A percentile compares a stretch with the other conserved stretches of the same genome.
Evolutionary conservation across 2,329 filamentous ascomycete species (phyloP).

Genomic region (Nectriaceae sp.): DNA sequence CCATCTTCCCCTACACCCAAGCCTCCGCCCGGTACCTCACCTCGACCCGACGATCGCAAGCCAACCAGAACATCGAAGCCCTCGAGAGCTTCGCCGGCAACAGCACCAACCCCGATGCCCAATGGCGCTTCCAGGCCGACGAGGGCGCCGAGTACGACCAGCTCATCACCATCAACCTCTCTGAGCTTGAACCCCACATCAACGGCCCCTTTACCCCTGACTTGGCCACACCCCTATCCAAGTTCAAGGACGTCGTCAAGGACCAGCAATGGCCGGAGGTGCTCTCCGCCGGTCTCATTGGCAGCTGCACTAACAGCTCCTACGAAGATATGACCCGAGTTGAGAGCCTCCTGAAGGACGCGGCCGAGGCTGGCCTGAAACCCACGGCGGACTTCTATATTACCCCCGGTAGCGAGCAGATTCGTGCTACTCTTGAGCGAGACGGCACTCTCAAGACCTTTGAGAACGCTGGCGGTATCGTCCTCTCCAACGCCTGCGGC

Average conservation of each 20-base stretch:
- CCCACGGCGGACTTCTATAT: slow-evolving; percentile 92
- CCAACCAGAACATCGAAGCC: slow-evolving; percentile 66
- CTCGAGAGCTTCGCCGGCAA: slow-evolving; percentile 56
- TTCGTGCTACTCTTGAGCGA: slow-evolving; percentile 87
- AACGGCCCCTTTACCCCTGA: slow-evolving; percentile 99
- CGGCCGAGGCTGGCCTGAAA: slow-evolving; percentile 90
- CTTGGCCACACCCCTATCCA: slow-evolving; percentile 95
- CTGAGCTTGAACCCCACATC: slow-evolving; percentile 93
- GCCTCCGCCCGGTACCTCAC: slow-evolving; percentile 84
- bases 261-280: slow-evolving; percentile 95
- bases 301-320: slow-evolving; percentile 93
- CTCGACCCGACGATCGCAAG: slow-evolving; percentile 69
- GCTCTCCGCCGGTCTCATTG: slow-evolving; percentile 94
- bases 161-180: slow-evolving; percentile 93
- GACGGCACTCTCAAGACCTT: slow-evolving; percentile 93
- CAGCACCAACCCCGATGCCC: slow-evolving; percentile 46
- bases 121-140: slow-evolving; percentile 74
- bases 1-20: slow-evolving; percentile 87
- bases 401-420: slow-evolving; percentile 95
- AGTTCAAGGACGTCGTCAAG: slow-evolving; percentile 93
- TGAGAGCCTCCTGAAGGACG: slow-evolving; percentile 78
- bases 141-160: slow-evolving; percentile 89
- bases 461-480: slow-evolving; percentile 92
- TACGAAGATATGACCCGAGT: slow-evolving; percentile 92
- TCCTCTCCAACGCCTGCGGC: slow-evolving; percentile 93